Evolutionary conservation across 495 filamentous ascomycete genomes (phyloP), one percentile per base, ranked within the genome.

Genomic region (Aspergillus bertholletiae): DNA sequence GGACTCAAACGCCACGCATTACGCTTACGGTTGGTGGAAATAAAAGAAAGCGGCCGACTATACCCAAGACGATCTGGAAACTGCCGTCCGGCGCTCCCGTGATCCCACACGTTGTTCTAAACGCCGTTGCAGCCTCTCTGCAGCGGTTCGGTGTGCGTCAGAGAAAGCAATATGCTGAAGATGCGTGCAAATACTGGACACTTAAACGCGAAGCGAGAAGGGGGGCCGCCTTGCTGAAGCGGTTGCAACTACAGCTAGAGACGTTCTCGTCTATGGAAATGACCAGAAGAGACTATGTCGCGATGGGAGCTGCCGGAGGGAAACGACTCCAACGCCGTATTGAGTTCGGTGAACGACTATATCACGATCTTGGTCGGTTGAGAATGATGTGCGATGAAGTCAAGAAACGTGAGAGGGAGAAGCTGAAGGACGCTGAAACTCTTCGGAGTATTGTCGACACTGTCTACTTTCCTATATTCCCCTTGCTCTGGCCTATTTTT

Each of bases 171-270:
- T 99, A 89, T 73, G 86, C 91, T 1, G 88, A 88, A 28, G 92
- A 97, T 64, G 88, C 88, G 2, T 97, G 92, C 74, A 90, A 89
- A 57, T 99, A 97, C 70, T 99, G 94, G 94, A 97, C 94, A 0
- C 74, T 97, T 49, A 99, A 99, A 70, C 82, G 94, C 34, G 94
- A 99, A 69, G 89, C 93, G 39, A 80, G 94, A 32, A 80, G 94
- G 56, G 94, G 94, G 27, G 94, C 94, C 15, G 89, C 93, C 17
- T 75, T 97, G 39, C 78, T 99, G 46, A 96, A 96, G 72, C 84
- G 94, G 34, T 77, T 97, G 8, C 94, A 98, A 64, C 70, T 97
- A 28, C 92, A 96, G 69, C 60, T 77, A 1, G 93, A 96, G 64
- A 87, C 89, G 0, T 98, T 97, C 67, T 90, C 92, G 0, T 94